Percentiles rank a stretch among this genome's conserved stretches.
Evolutionary conservation across 441 rosid genomes (phyloP).

Genomic region (Populus hybrid): DNA sequence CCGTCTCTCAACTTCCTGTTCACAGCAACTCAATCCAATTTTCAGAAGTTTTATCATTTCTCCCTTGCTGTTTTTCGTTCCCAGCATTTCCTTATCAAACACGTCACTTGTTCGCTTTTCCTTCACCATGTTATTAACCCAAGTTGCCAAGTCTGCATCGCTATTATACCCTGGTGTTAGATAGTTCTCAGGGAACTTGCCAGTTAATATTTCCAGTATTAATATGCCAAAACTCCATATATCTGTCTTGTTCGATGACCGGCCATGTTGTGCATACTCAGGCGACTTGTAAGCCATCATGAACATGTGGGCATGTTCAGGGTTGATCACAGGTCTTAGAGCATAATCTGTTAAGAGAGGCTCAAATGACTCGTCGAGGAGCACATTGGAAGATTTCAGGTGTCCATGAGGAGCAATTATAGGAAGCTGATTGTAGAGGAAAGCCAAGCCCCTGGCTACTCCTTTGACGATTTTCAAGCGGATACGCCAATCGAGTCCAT

Average conservation of each 20-base stretch:
- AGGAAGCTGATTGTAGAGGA: conserved; percentile 66
- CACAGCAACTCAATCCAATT: conserved; percentile 85
- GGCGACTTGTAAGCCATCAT: conserved; percentile 87
- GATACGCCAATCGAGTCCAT: conserved; percentile 68
- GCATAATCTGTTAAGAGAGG: conserved; percentile 75
- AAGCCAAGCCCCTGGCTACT: conserved; percentile 62
- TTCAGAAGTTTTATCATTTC: conserved; percentile 70
- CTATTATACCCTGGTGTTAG: conserved; percentile 48
- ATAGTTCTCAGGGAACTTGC: conserved; percentile 73
- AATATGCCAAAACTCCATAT: conserved; percentile 85
- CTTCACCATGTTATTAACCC: conserved; percentile 68
- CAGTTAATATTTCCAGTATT: conserved; percentile 70
- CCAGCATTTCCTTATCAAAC: conserved; percentile 72
- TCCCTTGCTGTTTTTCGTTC: conserved; percentile 48
- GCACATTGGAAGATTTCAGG: conserved; percentile 90
- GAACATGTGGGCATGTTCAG: conserved; percentile 54
- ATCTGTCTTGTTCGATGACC: conserved; percentile 60
- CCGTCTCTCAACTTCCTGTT: conserved; percentile 59
- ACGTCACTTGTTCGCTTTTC: conserved; percentile 54
- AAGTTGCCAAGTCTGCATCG: conserved; percentile 46
- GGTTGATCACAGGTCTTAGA: conserved; percentile 65
- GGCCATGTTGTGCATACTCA: conserved; percentile 48
- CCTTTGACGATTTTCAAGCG: conserved; percentile 75
- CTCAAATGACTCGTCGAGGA: conserved; percentile 50
- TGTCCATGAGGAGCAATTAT: conserved; percentile 80